These are phyloP conservation scores for Eutrema japonicum DNA, from an alignment of 345 rosid species.

Conservation along the genomic window DNA sequence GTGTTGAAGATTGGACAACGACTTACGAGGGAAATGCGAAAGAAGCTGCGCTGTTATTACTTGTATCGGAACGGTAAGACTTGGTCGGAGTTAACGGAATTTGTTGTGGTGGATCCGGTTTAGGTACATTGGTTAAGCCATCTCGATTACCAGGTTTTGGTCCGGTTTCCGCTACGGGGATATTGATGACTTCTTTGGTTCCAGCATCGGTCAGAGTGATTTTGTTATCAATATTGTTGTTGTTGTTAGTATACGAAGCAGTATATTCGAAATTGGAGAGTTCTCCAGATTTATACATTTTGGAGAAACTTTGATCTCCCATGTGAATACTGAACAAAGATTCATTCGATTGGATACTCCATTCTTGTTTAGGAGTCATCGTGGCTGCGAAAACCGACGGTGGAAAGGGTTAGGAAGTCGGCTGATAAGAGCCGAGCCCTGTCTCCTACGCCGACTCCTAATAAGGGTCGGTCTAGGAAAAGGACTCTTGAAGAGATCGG, in stretches of 20 bases:
- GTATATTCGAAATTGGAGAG: slow-evolving; percentile 58
- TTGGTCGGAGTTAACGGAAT: slow-evolving; percentile 24
- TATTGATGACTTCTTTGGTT: slow-evolving; percentile 9
- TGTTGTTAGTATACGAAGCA: slow-evolving; percentile 19
- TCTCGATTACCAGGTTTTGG: slow-evolving; percentile 14
- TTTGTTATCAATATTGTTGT: slow-evolving; percentile 15
- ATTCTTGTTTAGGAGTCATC: slow-evolving; percentile 58
- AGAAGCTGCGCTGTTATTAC: slow-evolving; percentile 35
- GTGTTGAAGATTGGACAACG: not conserved
- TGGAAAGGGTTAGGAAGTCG: no score
- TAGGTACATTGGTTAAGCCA: slow-evolving; percentile 5
- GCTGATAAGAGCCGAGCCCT: no score
- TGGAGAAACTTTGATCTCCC: slow-evolving; percentile 64
- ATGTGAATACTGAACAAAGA: slow-evolving; percentile 84
- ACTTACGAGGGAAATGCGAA: slow-evolving; percentile 45
- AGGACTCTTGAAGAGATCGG: no score
- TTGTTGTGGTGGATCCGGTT: slow-evolving; percentile 22
- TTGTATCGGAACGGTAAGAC: slow-evolving; percentile 32
- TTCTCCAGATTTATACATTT: slow-evolving; percentile 76
- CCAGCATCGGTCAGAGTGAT: not conserved
- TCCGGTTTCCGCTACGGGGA: not conserved
- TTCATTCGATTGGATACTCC: slow-evolving; percentile 89
- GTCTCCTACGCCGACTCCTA: no score
- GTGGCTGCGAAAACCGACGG: slow-evolving; percentile 55
- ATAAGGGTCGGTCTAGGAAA: no score